Percentiles rank a stretch among this genome's conserved stretches.
phyloP scores from a whole-genome alignment of 1,284 basidiomycete genomes.

The Ceratobasidium sp. region DNA sequence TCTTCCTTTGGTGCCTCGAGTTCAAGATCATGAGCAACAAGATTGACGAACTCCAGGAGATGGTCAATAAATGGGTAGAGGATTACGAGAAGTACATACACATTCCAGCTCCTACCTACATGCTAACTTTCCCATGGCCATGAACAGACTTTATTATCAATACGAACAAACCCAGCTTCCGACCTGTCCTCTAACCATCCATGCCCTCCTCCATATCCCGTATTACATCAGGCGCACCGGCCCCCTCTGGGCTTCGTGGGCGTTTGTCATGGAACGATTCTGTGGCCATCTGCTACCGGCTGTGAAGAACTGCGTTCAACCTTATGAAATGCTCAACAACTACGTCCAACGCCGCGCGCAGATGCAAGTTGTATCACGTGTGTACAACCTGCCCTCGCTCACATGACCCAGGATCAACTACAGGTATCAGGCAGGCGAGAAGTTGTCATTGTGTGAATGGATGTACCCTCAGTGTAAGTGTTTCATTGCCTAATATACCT shows the following conservation, averaged over 20 bases:
- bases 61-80: constrained; percentile 52
- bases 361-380: constrained; percentile 41
- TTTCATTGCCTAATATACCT: not conserved
- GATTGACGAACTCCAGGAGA: constrained; percentile 49
- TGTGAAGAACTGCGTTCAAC: constrained; percentile 51
- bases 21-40: constrained; percentile 49
- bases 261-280: constrained; percentile 57
- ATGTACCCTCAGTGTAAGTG: constrained; percentile 4
- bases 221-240: constrained; percentile 54
- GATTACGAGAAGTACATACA: constrained; percentile 53
- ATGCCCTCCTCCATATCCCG: constrained; percentile 58
- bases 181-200: constrained; percentile 58
- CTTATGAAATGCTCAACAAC: constrained; percentile 50
- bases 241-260: constrained; percentile 61
- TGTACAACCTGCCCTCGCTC: not conserved
- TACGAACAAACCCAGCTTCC: constrained; percentile 52
- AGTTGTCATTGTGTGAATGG: not conserved
- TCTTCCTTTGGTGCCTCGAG: constrained; percentile 50
- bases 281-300: constrained; percentile 51
- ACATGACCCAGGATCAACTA: not conserved
- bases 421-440: not conserved
- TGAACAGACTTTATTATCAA: constrained; percentile 56
- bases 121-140: not conserved
- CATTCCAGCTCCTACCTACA: not conserved
- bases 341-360: constrained; percentile 50